A percentile compares a stretch with the other conserved stretches of the same genome.
phyloP scores from a whole-genome alignment of 306 rosid genomes.

The Comarum palustre region DNA sequence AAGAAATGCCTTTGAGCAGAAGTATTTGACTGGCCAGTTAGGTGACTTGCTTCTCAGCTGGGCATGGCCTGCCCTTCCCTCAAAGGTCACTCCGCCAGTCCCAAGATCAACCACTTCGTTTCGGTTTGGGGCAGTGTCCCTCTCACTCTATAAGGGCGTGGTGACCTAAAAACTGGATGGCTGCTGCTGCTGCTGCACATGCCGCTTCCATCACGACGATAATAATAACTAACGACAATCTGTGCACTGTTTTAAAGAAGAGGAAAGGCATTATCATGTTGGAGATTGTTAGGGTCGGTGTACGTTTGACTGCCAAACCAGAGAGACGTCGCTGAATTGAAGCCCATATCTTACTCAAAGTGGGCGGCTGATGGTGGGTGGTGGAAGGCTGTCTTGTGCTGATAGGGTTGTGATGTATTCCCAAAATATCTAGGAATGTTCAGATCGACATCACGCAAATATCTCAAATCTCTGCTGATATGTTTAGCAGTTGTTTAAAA shows the following conservation, averaged over 20 bases:
- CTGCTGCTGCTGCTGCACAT: conserved; percentile 4
- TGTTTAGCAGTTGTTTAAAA: neutral
- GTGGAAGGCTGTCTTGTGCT: neutral
- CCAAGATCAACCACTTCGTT: neutral
- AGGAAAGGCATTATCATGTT: neutral
- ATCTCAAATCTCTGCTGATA: neutral
- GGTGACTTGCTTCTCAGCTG: neutral
- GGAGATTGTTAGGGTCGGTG: neutral
- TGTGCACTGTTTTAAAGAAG: neutral
- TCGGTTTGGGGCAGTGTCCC: neutral
- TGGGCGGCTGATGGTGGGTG: neutral
- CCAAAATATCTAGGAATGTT: neutral
- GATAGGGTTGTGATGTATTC: neutral
- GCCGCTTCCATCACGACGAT: neutral
- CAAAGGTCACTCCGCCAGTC: neutral
- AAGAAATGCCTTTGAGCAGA: neutral
- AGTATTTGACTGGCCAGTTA: conserved; percentile 1
- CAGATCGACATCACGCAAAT: neutral
- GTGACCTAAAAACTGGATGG: neutral
- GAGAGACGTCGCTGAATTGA: neutral
- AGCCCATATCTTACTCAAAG: neutral
- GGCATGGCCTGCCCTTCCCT: neutral
- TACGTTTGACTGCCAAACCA: neutral
- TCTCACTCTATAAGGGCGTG: neutral
- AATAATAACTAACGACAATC: neutral